Evolutionary conservation across 331 rosid genomes (phyloP).

Genomic region (Malus hybrid): DNA sequence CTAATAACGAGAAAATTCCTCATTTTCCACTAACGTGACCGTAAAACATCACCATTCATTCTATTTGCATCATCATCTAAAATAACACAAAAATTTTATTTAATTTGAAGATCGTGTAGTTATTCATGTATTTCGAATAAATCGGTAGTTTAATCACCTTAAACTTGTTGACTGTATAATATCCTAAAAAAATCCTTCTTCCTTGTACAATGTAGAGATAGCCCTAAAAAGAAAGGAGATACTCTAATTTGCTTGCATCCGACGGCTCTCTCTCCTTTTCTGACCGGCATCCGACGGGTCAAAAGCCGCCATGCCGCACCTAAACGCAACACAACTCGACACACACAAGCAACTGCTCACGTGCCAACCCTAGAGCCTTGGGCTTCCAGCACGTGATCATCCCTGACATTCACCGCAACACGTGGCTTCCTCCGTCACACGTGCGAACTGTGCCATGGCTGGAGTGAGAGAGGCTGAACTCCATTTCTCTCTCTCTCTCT

Average conservation of each 20-base stretch:
- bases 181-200: too few species aligned
- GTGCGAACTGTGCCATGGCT: constrained; percentile 2
- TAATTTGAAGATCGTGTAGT: too few species aligned
- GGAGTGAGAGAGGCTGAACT: background rate
- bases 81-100: too few species aligned
- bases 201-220: background rate
- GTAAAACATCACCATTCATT: too few species aligned
- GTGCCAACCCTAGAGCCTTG: background rate
- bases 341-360: constrained; percentile 17
- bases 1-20: too few species aligned
- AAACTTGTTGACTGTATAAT: too few species aligned
- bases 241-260: background rate
- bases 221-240: background rate
- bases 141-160: too few species aligned
- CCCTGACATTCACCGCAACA: background rate
- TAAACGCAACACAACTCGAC: background rate
- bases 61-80: too few species aligned
- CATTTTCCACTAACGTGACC: too few species aligned
- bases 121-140: too few species aligned
- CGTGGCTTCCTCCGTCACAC: constrained; percentile 3
- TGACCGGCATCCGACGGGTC: background rate
- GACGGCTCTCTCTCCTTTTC: background rate
- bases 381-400: constrained; percentile 13
- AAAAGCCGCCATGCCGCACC: background rate
- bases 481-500: background rate